Percentiles rank a stretch among this genome's conserved stretches.
These are phyloP conservation scores for Populus ilicifolia DNA, from an alignment of 345 rosid species.

Conservation along the genomic window DNA sequence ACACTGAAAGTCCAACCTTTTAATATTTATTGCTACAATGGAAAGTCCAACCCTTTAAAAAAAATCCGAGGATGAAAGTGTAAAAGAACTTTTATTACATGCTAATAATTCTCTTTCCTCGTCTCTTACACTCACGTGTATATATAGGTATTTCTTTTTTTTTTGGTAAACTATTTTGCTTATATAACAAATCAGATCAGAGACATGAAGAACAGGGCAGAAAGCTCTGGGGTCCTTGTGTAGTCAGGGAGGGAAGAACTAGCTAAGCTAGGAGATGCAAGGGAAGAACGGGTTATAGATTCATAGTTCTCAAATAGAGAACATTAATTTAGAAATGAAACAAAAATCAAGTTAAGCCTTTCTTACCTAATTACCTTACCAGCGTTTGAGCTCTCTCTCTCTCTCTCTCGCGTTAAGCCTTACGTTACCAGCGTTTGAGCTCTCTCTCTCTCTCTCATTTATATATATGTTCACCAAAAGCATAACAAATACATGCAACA, in stretches of 20 bases:
- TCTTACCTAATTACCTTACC: neutral
- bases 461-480: constrained; percentile 4
- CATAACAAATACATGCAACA: neutral
- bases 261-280: neutral
- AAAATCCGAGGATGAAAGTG: too few species aligned
- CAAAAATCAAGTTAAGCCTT: neutral
- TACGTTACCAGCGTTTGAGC: neutral
- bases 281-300: neutral
- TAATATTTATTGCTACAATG: too few species aligned
- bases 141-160: too few species aligned
- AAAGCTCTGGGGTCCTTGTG: neutral
- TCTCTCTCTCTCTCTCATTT: neutral
- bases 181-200: too few species aligned
- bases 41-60: too few species aligned
- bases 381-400: neutral
- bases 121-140: too few species aligned
- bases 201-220: neutral
- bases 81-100: too few species aligned
- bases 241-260: neutral
- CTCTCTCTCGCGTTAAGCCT: too few species aligned
- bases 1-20: too few species aligned
- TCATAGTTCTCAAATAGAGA: neutral
- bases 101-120: too few species aligned
- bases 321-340: constrained; percentile 13
- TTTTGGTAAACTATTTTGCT: too few species aligned